Evolutionary conservation across 2,329 filamentous ascomycete species (phyloP).

Genomic region (Alternaria panax): DNA sequence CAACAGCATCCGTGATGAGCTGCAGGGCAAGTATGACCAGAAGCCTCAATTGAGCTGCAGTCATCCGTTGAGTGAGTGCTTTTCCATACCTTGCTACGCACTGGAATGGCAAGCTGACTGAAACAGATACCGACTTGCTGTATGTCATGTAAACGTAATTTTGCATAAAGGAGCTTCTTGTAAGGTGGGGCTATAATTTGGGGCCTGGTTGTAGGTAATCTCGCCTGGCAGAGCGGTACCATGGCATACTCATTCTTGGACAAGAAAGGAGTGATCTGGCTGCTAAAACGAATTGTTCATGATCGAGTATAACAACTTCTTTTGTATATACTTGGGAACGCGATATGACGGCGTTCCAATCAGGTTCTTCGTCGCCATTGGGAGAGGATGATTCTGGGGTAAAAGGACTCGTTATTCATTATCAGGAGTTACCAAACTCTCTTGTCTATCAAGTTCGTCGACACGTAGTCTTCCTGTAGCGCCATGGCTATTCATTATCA

Average conservation of each 20-base stretch:
- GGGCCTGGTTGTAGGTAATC: not conserved
- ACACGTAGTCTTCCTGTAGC: not conserved
- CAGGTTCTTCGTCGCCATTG: not conserved
- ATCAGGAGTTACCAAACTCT: not conserved
- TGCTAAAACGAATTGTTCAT: not conserved
- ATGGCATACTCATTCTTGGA: not conserved
- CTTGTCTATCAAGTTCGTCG: not conserved
- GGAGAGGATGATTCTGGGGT: not conserved
- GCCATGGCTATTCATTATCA: not conserved
- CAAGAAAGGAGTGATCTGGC: not conserved
- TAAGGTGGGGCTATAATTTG: not conserved
- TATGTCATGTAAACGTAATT: conserved; percentile 23
- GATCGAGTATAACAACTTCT: not conserved
- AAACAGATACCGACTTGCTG: conserved; percentile 25
- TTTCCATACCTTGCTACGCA: not conserved
- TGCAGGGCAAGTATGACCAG: conserved; percentile 86
- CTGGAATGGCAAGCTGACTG: not conserved
- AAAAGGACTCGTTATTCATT: not conserved
- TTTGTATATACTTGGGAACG: conserved; percentile 1
- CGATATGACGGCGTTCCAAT: not conserved
- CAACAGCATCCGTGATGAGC: conserved; percentile 91
- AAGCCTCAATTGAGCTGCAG: conserved; percentile 97
- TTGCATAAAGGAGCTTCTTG: not conserved
- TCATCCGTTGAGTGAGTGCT: conserved; percentile 82
- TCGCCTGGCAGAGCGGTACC: not conserved